phyloP scores from a whole-genome alignment of 192 early-diverging fungal species.

The Umbelopsis vinacea region DNA sequence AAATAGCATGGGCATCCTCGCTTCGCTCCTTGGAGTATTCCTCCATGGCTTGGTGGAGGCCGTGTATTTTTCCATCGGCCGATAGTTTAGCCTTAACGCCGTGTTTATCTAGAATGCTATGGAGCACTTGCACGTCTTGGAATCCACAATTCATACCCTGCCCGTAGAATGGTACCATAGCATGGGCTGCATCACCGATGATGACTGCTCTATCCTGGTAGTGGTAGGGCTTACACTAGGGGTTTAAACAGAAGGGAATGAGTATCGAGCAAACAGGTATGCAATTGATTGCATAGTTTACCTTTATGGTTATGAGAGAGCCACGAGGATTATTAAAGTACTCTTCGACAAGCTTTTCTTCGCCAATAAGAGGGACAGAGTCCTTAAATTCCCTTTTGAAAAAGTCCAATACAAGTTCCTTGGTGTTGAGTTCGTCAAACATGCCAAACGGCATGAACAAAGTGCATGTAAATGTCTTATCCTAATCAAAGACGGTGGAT shows the following conservation, averaged over 20 bases:
- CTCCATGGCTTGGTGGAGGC: slow-evolving; percentile 65
- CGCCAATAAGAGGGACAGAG: slow-evolving; percentile 77
- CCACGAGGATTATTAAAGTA: slow-evolving; percentile 88
- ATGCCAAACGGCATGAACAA: slow-evolving; percentile 92
- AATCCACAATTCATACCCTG: slow-evolving; percentile 99
- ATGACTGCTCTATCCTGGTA: slow-evolving; percentile 78
- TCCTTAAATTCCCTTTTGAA: slow-evolving; percentile 81
- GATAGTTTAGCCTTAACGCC: slow-evolving; percentile 35
- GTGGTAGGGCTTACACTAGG: slow-evolving; percentile 80
- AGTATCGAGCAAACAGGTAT: background rate
- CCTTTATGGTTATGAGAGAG: slow-evolving; percentile 81
- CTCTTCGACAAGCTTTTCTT: slow-evolving; percentile 68
- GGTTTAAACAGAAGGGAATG: too few relatives aligned
- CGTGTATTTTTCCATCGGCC: slow-evolving; percentile 21
- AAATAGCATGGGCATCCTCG: slow-evolving; percentile 83
- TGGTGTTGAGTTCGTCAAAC: slow-evolving; percentile 74
- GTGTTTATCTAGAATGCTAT: slow-evolving; percentile 61
- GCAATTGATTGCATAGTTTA: slow-evolving; percentile 17
- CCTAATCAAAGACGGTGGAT: slow-evolving; percentile 42
- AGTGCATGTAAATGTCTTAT: slow-evolving; percentile 94
- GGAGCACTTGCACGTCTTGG: slow-evolving; percentile 82
- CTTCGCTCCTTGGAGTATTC: slow-evolving; percentile 73
- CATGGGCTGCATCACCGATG: slow-evolving; percentile 95
- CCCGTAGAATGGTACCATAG: slow-evolving; percentile 99
- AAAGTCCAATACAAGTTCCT: slow-evolving; percentile 66